These are phyloP conservation scores for Gypsophila paniculata DNA, from an alignment of 179 eudicot species.

Conservation along the genomic window DNA sequence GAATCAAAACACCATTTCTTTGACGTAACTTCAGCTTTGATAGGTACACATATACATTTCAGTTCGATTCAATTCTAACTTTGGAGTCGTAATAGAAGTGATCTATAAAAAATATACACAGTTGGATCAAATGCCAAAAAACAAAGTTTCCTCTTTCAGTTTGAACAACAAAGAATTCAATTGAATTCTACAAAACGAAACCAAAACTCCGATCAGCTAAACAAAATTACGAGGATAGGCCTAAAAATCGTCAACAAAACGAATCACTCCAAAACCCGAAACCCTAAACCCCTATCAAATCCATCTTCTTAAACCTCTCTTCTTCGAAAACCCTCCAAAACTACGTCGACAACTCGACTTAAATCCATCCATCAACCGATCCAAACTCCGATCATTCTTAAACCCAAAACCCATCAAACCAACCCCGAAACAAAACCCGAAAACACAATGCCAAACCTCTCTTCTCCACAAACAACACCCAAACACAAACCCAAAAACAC, in stretches of 20 bases:
- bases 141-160: background rate
- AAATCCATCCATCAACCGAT: conserved; percentile 30
- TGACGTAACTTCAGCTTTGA: no score
- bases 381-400: conserved; percentile 33
- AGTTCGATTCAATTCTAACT: no score
- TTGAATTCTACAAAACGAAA: background rate
- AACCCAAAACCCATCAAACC: conserved; percentile 48
- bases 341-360: conserved; percentile 20
- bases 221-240: no score
- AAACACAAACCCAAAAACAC: conserved; percentile 33
- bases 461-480: conserved; percentile 38
- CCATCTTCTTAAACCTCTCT: conserved; percentile 32
- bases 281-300: background rate
- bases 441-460: conserved; percentile 45
- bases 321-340: conserved; percentile 22
- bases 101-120: background rate
- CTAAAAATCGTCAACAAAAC: no score
- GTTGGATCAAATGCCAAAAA: background rate
- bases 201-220: background rate
- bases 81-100: background rate
- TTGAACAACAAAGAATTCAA: background rate
- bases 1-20: no score
- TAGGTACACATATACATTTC: no score
- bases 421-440: conserved; percentile 66
- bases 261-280: no score